These are phyloP conservation scores for Grosmannia clavigera DNA, from an alignment of 2,329 filamentous ascomycete genomes.

Conservation along the genomic window DNA sequence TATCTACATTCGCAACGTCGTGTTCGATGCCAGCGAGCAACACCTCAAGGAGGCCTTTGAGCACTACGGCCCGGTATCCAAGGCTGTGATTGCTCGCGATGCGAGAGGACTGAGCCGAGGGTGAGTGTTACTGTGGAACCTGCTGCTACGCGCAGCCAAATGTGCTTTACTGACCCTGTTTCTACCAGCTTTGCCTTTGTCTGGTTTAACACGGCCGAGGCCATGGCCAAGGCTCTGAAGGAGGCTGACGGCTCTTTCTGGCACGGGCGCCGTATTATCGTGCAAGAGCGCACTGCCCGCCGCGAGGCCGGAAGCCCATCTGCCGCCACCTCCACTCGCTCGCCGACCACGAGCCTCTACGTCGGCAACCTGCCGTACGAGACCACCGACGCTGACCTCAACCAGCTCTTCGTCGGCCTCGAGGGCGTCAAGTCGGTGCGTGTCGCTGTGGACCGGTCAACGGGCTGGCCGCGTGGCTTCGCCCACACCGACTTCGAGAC, in stretches of 20 bases:
- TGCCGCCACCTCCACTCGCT: neutral
- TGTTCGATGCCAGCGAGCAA: conserved; percentile 23
- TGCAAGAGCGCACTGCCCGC: conserved; percentile 11
- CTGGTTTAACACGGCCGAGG: conserved; percentile 15
- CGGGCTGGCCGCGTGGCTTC: conserved; percentile 72
- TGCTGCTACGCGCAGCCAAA: neutral
- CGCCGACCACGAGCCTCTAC: conserved; percentile 39
- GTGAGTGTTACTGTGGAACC: conserved; percentile 11
- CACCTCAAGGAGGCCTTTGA: conserved; percentile 21
- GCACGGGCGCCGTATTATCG: conserved; percentile 24
- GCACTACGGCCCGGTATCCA: conserved; percentile 18
- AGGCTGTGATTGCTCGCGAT: conserved; percentile 18
- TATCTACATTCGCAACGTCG: conserved; percentile 22
- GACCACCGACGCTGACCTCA: conserved; percentile 72
- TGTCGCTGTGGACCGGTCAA: conserved; percentile 69
- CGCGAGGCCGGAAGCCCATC: too few relatives aligned
- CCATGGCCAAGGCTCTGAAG: conserved; percentile 15
- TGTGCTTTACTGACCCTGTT: neutral
- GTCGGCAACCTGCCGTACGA: conserved; percentile 81
- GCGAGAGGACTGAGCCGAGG: conserved; percentile 23
- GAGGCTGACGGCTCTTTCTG: conserved; percentile 23
- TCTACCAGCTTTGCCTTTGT: conserved; percentile 21
- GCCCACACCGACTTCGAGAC: conserved; percentile 72
- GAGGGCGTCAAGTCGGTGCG: conserved; percentile 62
- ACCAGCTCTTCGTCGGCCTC: conserved; percentile 60